Conservation (phyloP, 441 rosid species). For the Adansonia madagascariensis region DNA sequence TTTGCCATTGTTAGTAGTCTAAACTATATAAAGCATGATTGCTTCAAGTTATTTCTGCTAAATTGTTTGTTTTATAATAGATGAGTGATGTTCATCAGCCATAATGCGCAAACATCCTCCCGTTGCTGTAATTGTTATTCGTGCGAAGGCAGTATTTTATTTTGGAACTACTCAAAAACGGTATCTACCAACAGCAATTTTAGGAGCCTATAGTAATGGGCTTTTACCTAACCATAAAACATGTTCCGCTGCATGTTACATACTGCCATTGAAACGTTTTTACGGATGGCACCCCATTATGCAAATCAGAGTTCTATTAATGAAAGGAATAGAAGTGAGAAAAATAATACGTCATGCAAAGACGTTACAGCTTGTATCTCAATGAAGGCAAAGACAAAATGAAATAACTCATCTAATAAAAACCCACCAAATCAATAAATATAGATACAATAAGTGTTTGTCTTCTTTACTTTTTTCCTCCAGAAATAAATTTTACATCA, state of each 20-base stretch:
- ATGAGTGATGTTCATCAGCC: not conserved
- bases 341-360: conserved; percentile 38
- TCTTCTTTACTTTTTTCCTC: conserved; percentile 37
- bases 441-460: conserved; percentile 53
- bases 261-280: not conserved
- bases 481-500: conserved; percentile 58
- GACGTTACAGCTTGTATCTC: conserved; percentile 40
- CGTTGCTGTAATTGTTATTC: not conserved
- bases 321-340: not conserved
- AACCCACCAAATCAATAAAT: conserved; percentile 47
- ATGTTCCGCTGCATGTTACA: not conserved
- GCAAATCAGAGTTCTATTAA: not conserved
- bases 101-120: not conserved
- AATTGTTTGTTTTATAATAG: not conserved
- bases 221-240: not conserved
- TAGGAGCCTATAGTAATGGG: not conserved
- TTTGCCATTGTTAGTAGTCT: not conserved
- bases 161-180: not conserved
- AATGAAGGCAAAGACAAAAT: conserved; percentile 24
- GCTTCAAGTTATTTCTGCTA: not conserved
- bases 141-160: not conserved
- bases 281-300: not conserved
- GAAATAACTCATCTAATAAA: conserved; percentile 34
- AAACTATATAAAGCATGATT: not conserved
- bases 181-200: too few species aligned